Base-by-base conservation (phyloP, 2,329 filamentous ascomycete species). In the Arthroderma sp. region DNA sequence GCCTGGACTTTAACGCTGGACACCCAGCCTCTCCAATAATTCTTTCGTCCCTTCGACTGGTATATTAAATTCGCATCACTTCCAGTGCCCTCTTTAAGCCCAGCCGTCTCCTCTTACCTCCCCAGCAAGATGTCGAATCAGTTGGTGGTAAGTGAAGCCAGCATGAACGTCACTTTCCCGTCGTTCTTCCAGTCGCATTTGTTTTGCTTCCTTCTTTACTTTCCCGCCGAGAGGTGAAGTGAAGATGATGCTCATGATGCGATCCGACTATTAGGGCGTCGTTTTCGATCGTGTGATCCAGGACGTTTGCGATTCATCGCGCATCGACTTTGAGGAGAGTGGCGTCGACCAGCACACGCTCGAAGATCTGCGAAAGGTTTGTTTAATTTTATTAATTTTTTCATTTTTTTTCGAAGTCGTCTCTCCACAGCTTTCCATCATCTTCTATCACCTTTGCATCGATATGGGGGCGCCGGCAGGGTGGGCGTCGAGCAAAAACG, bases 261-360 rank as follows among this genome's bases (percentile, higher is more conserved):
- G 8, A 30, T 48, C 36, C 38, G 29, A 8, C 27, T 32, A 15
- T 15, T 40, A 80, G 70, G 91, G 91, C 58, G 68, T 70, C 54
- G 82, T 96, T 59, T 98, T 95, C 60, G 73, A 82, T 51, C 86
- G 91, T 68, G 87, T 98, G 62, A 86, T 96, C 66, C 82, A 89
- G 56, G 83, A 84, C 69, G 88, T 98, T 60, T 85, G 95, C 66
- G 83, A 89, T 56, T 81, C 82, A 54, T 95, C 89, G 59, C 78
- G 85, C 59, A 84, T 89, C 59, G 91, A 96, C 67, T 96, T 98
- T 63, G 91, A 98, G 65, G 91, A 98, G 68, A 86, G 83, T 56
- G 91, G 91, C 57, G 83, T 96, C 53, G 86, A 94, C 57, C 83
- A 89, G 63, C 72, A 77, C 55, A 89, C 89, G 42, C 70, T 98